Evolutionary conservation across 2,329 filamentous ascomycete species (phyloP), one percentile per base, ranked within the genome.

Genomic region (Sclerotiophoma versabilis): DNA sequence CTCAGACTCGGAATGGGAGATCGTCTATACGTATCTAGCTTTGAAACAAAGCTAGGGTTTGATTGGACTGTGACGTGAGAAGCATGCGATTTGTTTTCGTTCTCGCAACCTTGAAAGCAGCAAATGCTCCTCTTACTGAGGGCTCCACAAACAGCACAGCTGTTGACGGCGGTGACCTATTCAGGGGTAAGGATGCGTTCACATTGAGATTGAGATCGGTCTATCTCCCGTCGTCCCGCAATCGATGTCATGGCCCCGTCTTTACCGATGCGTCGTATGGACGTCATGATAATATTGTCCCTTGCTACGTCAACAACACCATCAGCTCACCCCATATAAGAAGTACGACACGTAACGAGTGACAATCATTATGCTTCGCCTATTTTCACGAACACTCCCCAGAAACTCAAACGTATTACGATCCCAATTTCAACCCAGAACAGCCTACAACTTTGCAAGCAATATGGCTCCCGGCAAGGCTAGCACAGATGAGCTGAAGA

Each of bases 401-500:
- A 47, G 46, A 50, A 36, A 42, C 44, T 37, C 49, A 30, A 51
- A 44, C 25, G 44, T 51, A 30, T n/a, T 49, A 29, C 56, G 34
- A 27, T 54, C 54, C 30, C 55, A 45, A 22, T 51, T 60, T 23
- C 25, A 60, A 32, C 54, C 64, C 9, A 63, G 47, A 57, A 50
- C 51, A 25, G 57, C 56, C 4, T 63, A 64, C 34, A 58, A 60
- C 12, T 56, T 69, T 17, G 39, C 64, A 45, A 68, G 64, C 64
- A 72, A 64, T 2, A 76, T 75, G 70, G 59, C 56, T 29, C 61
- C 63, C 49, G 67, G 70, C 41, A 74, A 75, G 52, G 69, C 74
- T 33, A 62, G 66, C 44, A 77, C 76, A 45, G 71, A 75, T 36
- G 64, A 78, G 48, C 68, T 79, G 41, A 76, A 76, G 65, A 65